Percentiles rank a stretch among this genome's conserved stretches.
These are phyloP conservation scores for Mycosphaerella sp. DNA, from an alignment of 2,329 filamentous ascomycete species.

Conservation along the genomic window DNA sequence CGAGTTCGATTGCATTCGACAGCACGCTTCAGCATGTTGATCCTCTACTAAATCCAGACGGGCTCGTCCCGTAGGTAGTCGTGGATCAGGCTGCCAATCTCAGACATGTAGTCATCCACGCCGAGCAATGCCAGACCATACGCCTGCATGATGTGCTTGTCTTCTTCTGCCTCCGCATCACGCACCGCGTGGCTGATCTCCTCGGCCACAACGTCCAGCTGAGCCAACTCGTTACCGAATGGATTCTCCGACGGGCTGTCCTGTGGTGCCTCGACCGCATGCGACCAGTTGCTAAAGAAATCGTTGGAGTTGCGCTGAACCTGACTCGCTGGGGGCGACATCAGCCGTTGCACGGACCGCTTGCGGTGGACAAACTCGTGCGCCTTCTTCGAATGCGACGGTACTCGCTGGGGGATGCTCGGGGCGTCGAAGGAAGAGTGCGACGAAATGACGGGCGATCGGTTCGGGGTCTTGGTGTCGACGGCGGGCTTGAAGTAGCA, in stretches of 20 bases:
- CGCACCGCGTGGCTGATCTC: constrained; percentile 62
- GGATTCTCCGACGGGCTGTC: constrained; percentile 47
- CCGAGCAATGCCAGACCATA: constrained; percentile 67
- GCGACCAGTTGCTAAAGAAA: constrained; percentile 34
- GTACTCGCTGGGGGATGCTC: constrained; percentile 67
- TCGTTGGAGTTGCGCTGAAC: constrained; percentile 48
- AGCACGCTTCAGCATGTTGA: constrained; percentile 4
- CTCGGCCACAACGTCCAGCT: constrained; percentile 89
- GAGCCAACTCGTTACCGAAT: constrained; percentile 82
- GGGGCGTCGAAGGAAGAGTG: constrained; percentile 51
- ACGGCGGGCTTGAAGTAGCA: constrained; percentile 53
- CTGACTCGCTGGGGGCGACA: constrained; percentile 42
- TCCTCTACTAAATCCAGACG: constrained; percentile 26
- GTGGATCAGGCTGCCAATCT: constrained; percentile 65
- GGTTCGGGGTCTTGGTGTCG: constrained; percentile 26
- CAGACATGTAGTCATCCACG: constrained; percentile 75
- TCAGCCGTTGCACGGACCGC: constrained; percentile 51
- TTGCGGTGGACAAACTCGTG: constrained; percentile 68
- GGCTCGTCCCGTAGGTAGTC: constrained; percentile 33
- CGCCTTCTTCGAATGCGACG: constrained; percentile 83
- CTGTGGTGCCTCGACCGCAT: constrained; percentile 39
- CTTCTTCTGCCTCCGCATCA: constrained; percentile 63
- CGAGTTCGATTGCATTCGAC: constrained; percentile 28
- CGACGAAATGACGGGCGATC: constrained; percentile 56
- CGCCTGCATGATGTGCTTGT: constrained; percentile 62